A percentile compares a stretch with the other conserved stretches of the same genome.
These are phyloP conservation scores for Eucalyptus erythrocorys DNA, from an alignment of 345 rosid species.

Conservation along the genomic window DNA sequence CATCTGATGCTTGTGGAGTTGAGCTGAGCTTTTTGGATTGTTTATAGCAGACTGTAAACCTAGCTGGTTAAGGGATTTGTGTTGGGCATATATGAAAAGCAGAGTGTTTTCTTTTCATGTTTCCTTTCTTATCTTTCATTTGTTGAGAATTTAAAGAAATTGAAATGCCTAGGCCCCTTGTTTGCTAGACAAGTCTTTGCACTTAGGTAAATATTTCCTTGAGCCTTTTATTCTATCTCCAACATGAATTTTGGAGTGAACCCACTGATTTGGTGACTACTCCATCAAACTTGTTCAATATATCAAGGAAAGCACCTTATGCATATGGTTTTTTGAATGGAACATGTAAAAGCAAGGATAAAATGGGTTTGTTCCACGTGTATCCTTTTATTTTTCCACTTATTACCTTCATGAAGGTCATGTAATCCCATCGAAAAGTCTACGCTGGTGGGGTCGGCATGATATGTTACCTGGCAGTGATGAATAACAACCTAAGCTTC, in stretches of 20 bases:
- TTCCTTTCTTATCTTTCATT: neutral
- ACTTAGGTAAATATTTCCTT: neutral
- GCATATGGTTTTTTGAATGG: neutral
- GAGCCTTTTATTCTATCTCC: neutral
- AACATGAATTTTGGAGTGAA: neutral
- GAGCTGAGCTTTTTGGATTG: neutral
- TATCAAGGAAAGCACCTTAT: neutral
- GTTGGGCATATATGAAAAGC: neutral
- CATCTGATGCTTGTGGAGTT: neutral
- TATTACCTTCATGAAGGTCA: neutral
- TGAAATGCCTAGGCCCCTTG: neutral
- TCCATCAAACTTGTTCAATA: neutral
- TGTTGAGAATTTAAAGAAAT: neutral
- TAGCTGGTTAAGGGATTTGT: neutral
- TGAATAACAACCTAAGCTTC: slow-evolving; percentile 4
- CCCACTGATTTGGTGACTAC: neutral
- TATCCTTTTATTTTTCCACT: neutral
- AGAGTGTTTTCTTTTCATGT: neutral
- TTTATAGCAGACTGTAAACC: neutral
- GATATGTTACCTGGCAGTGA: neutral
- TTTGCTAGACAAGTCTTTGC: neutral
- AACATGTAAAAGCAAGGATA: neutral
- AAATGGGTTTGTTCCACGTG: neutral
- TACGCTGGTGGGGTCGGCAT: neutral
- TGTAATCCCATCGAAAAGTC: neutral